Evolutionary conservation across 306 rosid genomes (phyloP), one percentile per base, ranked within the genome.

Genomic region (Vigna radiata): DNA sequence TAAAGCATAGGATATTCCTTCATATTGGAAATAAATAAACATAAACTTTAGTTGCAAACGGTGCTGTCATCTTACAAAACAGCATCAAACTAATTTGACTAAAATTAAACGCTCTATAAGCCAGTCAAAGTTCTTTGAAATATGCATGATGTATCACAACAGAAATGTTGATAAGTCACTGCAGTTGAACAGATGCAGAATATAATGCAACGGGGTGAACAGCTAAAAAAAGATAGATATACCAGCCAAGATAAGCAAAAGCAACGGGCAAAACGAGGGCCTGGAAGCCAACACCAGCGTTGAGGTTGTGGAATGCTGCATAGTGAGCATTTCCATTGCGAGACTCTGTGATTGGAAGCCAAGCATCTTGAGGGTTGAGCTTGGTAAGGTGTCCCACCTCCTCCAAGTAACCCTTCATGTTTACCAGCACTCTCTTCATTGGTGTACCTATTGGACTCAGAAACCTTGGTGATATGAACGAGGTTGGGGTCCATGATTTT

Each of bases 261-360:
- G 97, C 99, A 53, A 95, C 97, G 0, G 99, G 99, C 86, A 95
- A 89, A 83, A 95, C 68, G 19, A 95, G 79, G 15, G 99, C 97
- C 65, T 95, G 99, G 77, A 95, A 95, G 1, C 99, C 99, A 79
- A 95, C 89, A 5, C 99, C 99, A 11, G 99, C 99, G 75, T 95
- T 92, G 85, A 95, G 99, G 83, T 95, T 95, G 65, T 95, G 99
- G 77, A 95, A 95, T 9, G 99, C 97, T 74, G 99, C 93, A 58
- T 95, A 95, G 71, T 95, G 97, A 81, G 99, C 97, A 76, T 95
- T 95, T 41, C 99, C 99, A 75, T 92, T 95, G 62, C 99, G 91
- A 17, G 99, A 95, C 76, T 95, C 99, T 0, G 99, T 95, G 50
- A 95, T 95, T n/a, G 99, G 99, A 85, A 95, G 99, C 99, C 99